phyloP scores from a whole-genome alignment of 2,329 filamentous ascomycete species.

The Dactylellina parvicollis region DNA sequence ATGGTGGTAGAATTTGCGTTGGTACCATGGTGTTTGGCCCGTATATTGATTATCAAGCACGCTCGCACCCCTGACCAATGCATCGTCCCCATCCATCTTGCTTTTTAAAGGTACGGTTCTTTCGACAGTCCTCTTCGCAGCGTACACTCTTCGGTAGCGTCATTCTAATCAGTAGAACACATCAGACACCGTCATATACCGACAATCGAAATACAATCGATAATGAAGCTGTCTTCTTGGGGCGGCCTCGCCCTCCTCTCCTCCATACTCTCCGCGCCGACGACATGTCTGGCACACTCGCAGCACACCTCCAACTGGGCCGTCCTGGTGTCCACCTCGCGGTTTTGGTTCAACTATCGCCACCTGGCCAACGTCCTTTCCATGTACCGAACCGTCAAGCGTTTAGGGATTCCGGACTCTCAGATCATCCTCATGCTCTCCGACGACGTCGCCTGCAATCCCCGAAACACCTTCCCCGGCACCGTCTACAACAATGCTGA shows the following conservation, averaged over 20 bases:
- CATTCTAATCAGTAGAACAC: neutral
- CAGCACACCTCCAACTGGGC: constrained; percentile 99
- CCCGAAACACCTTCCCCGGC: constrained; percentile 95
- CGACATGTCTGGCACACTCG: constrained; percentile 62
- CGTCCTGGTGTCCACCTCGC: constrained; percentile 95
- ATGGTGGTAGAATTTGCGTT: neutral
- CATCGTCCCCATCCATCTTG: neutral
- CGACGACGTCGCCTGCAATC: constrained; percentile 99
- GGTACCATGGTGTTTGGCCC: neutral
- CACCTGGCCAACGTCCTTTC: constrained; percentile 98
- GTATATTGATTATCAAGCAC: constrained; percentile 38
- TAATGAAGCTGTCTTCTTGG: constrained; percentile 43
- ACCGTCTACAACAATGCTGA: constrained; percentile 99
- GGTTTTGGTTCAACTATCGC: constrained; percentile 99
- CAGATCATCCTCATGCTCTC: constrained; percentile 99
- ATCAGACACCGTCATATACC: neutral
- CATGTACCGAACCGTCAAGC: constrained; percentile 96
- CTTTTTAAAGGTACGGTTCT: neutral
- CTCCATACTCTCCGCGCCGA: constrained; percentile 7
- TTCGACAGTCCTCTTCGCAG: no score
- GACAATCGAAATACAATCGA: constrained; percentile 6
- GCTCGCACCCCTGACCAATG: constrained; percentile 19
- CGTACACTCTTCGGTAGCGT: no score
- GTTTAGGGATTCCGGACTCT: constrained; percentile 94
- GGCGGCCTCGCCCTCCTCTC: constrained; percentile 42